Evolutionary conservation across 306 rosid species (phyloP), one percentile per base, ranked within the genome.

Genomic region (Neltuma alba): DNA sequence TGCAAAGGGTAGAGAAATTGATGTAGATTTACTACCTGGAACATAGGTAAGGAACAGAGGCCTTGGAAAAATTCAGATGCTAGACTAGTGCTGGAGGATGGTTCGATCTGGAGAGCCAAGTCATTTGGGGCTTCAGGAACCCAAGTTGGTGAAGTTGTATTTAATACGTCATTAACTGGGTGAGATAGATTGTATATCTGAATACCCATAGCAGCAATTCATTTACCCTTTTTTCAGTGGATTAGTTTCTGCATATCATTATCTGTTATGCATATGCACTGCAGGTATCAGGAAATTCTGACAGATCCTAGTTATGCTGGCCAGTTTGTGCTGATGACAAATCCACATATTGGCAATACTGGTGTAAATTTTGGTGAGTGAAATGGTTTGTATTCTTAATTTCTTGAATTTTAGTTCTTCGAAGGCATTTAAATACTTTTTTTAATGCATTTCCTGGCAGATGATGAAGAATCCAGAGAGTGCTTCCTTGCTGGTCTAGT

Each of bases 261-360:
- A 40, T 45, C 58, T 87, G 57, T 50, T 9, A 57, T 70, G 75
- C 68, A 64, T 77, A 20, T 63, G 66, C 61, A 25, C 9, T 48
- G 77, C 86, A 95, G 99, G 84, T 95, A 95, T 87, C 99, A 95
- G 80, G 99, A 95, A 79, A 95, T 95, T 84, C 84, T 95, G 64
- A 95, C 99, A 0, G 98, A 95, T 81, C 99, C 99, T 58, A 95
- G 98, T 80, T 95, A 95, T 82, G 94, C 98, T 76, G 99, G 98
- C 4, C 98, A 96, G 82, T 93, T 93, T 86, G 98, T 96, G 62
- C 83, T 93, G 28, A 96, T 96, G 98, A 91, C 98, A 61, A 96
- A 89, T 85, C 99, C 99, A 0, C 99, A 92, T 21, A 95, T 95
- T 54, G 99, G 99, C 84, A 92, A 60, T 27, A 60, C 66, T 28